phyloP scores from a whole-genome alignment of 106 monocot genomes.

The Dioscorea dumetorum region DNA sequence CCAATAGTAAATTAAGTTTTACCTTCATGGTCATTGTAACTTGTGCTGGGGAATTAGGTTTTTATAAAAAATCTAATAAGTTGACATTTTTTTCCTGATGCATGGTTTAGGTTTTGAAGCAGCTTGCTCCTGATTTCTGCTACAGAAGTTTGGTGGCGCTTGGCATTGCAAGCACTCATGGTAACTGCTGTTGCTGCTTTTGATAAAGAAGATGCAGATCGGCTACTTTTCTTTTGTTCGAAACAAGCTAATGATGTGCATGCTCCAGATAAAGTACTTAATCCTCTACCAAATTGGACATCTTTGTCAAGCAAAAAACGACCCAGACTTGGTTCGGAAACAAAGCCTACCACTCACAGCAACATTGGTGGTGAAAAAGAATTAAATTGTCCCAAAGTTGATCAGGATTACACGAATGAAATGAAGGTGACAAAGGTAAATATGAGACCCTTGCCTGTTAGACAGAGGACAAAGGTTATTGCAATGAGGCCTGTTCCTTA shows the following conservation, averaged over 20 bases:
- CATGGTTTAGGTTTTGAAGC: no score
- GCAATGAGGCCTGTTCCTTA: conserved; percentile 79
- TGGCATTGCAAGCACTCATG: conserved; percentile 77
- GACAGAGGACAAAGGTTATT: conserved; percentile 30
- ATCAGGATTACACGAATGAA: conserved; percentile 8
- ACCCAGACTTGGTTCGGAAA: conserved; percentile 14
- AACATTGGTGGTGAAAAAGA: conserved; percentile 21
- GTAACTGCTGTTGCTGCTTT: conserved; percentile 78
- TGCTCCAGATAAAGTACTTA: conserved; percentile 6
- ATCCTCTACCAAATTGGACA: conserved; percentile 42
- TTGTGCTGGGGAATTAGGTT: no score
- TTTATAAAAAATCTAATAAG: no score
- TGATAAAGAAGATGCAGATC: conserved; percentile 86
- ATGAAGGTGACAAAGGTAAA: conserved; percentile 8
- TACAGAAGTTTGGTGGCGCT: conserved; percentile 73
- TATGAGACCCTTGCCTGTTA: conserved; percentile 5
- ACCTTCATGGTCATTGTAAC: no score
- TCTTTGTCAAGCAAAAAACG: conserved; percentile 31
- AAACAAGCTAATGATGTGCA: conserved; percentile 27
- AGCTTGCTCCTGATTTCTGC: conserved; percentile 63
- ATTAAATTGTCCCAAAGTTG: conserved; percentile 8
- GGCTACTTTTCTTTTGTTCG: conserved; percentile 74
- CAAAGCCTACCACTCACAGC: conserved; percentile 8
- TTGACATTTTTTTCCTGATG: no score
- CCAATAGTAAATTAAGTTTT: no score